Conservation (phyloP, 306 rosid species). For the Acmispon strigosus region DNA sequence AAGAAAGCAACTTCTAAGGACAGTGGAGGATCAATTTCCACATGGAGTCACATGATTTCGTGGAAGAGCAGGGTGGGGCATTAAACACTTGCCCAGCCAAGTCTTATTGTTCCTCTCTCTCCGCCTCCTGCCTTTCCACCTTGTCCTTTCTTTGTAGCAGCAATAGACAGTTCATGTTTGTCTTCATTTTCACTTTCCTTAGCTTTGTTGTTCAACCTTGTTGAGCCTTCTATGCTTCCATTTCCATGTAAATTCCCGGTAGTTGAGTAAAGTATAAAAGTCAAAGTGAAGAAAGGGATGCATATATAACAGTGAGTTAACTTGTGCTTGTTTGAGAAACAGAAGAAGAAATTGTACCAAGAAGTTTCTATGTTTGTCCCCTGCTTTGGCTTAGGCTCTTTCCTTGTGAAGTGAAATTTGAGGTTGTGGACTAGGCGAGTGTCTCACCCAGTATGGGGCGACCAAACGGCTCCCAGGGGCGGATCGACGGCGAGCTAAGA, state of each 20-base stretch:
- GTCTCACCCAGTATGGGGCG: too few relatives aligned
- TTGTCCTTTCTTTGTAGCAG: neutral
- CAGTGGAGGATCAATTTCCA: neutral
- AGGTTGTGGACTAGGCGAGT: too few relatives aligned
- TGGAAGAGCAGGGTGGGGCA: neutral
- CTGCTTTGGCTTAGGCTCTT: conserved; percentile 5
- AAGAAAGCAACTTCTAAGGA: neutral
- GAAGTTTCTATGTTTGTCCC: neutral
- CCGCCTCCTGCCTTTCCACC: neutral
- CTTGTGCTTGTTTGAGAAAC: neutral
- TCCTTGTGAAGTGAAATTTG: conserved; percentile 1
- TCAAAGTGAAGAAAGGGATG: neutral
- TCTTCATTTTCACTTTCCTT: conserved; percentile 3
- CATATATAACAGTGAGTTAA: neutral
- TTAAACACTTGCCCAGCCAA: conserved; percentile 6
- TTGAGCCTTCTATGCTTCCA: neutral
- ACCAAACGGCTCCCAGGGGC: too few relatives aligned
- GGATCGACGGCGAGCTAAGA: too few relatives aligned
- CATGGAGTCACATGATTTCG: conserved; percentile 5
- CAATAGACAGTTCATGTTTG: neutral
- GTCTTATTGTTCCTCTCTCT: neutral
- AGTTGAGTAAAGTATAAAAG: neutral
- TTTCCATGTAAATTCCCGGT: conserved; percentile 18
- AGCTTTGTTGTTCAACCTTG: neutral
- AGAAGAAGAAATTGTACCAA: neutral